phyloP scores from a whole-genome alignment of 1,284 basidiomycete genomes.

The Papiliotrema laurentii region DNA sequence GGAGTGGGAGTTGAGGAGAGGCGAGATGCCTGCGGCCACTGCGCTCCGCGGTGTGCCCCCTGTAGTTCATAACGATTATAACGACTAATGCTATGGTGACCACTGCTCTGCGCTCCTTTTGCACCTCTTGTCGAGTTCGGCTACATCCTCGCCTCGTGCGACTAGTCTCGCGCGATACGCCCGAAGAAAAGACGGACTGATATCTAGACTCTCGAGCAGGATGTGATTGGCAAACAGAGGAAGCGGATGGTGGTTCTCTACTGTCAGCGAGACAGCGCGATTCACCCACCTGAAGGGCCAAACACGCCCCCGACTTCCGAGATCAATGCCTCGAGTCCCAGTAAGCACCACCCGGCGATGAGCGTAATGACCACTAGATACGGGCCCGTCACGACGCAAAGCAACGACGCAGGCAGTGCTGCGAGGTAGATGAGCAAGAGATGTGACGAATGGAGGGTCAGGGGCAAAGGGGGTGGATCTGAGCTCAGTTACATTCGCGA shows the following conservation, averaged over 20 bases:
- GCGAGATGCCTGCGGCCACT: too few species aligned
- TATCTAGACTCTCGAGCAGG: conserved; percentile 40
- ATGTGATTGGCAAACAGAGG: conserved; percentile 34
- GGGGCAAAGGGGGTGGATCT: conserved; percentile 42
- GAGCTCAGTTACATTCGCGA: neutral
- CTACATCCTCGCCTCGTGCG: conserved; percentile 28
- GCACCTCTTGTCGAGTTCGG: conserved; percentile 28
- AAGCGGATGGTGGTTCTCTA: conserved; percentile 43
- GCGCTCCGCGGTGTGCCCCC: neutral
- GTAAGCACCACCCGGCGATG: conserved; percentile 40
- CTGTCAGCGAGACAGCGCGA: conserved; percentile 1
- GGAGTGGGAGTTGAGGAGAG: conserved; percentile 37
- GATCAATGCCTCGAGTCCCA: conserved; percentile 41
- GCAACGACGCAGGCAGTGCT: conserved; percentile 36
- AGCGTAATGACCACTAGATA: conserved; percentile 28
- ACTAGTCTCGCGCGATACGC: conserved; percentile 34
- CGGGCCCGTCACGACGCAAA: conserved; percentile 32
- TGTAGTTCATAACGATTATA: neutral
- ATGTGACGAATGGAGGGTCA: conserved; percentile 39
- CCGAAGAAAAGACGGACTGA: conserved; percentile 32
- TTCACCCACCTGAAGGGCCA: conserved; percentile 29
- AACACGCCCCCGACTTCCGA: conserved; percentile 42
- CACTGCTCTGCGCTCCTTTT: conserved; percentile 31
- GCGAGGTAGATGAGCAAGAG: conserved; percentile 39
- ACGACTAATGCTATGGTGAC: conserved; percentile 23